Base-by-base conservation (phyloP, 2,329 filamentous ascomycete genomes). In the Ilyonectria mors-panacis region DNA sequence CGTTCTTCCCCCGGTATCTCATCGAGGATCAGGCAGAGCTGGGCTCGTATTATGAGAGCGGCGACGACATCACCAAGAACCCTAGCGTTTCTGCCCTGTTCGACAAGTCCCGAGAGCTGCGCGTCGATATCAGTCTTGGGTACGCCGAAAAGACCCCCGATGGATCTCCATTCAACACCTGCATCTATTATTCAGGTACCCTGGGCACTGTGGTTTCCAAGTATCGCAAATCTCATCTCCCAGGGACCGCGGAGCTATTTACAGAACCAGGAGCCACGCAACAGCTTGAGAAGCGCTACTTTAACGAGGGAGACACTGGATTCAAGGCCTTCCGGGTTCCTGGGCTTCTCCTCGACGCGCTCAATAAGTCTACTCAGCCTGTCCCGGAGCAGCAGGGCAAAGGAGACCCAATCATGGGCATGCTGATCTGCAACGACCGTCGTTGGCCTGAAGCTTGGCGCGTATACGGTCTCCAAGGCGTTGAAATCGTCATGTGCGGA, bases 391-490 rank as follows among this genome's bases (percentile, higher is more conserved):
- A 10, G 2, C 26, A 47, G 15, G 48, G 59, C 17, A 54, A 54
- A 23, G 59, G 50, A 39, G 59, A 63, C 30, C 59, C 59, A 2
- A 63, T 63, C 21, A 35, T 63, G 13, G 59, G 59, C 6, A 63
- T 63, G 59, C 15, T 63, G 13, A 44, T 63, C 28, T 63, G 59
- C 51, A 63, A 63, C 39, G 59, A 63, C 23, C 59, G 59, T 12
- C 50, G 59, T 4, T 63, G 59, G 59, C 50, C 59, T 4, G 59
- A 63, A 42, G 51, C 37, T 10, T 63, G 59, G 59, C n/a, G 59
- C 26, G 42, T 33, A 13, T 56, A 63, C 28, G 59, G 59, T 26
- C 15, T 63, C 10, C 59, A 63, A 19, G 59, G 59, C 3, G 51
- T 51, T 10, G 59, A 63, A 26, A 10, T 63, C 21, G 39, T 63